phyloP scores from a whole-genome alignment of 108 stramenopile genomes.

The Cyclotella distinguenda region DNA sequence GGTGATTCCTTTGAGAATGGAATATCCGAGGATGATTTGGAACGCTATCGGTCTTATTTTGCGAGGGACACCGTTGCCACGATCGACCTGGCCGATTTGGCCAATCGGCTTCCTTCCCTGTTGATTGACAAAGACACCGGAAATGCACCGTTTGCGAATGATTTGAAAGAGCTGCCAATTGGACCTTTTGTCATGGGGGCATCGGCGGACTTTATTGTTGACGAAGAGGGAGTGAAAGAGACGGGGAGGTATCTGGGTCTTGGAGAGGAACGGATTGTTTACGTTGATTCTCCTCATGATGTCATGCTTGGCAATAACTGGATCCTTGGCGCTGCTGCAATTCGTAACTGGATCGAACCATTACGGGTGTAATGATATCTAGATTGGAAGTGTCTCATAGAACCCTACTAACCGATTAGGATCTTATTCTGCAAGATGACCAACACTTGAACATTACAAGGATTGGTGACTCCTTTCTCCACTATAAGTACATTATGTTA shows the following conservation, averaged over 20 bases:
- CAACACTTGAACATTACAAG: too few species aligned
- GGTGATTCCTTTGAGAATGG: conserved; percentile 44
- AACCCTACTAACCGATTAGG: too few species aligned
- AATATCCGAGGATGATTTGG: conserved; percentile 55
- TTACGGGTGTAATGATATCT: too few species aligned
- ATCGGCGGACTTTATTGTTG: conserved; percentile 53
- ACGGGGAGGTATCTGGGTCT: conserved; percentile 46
- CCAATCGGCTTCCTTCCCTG: conserved; percentile 35
- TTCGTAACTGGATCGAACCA: conserved; percentile 30
- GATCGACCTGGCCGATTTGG: conserved; percentile 49
- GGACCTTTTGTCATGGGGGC: conserved; percentile 51
- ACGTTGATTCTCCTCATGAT: conserved; percentile 57
- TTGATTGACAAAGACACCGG: conserved; percentile 26
- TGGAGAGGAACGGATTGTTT: conserved; percentile 6
- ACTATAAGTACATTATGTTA: too few species aligned
- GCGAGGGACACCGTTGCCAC: conserved; percentile 40
- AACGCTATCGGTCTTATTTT: conserved; percentile 47
- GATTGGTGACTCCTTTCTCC: too few species aligned
- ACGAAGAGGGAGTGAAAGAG: conserved; percentile 49
- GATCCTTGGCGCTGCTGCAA: conserved; percentile 47
- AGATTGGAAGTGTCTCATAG: too few species aligned
- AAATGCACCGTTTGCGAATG: conserved; percentile 36
- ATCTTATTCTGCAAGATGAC: too few species aligned
- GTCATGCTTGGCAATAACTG: conserved; percentile 56
- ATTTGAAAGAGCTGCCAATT: conserved; percentile 29